Percentiles rank a stretch among this genome's conserved stretches.
Evolutionary conservation across 306 rosid species (phyloP).

Genomic region (Vicia sativa): DNA sequence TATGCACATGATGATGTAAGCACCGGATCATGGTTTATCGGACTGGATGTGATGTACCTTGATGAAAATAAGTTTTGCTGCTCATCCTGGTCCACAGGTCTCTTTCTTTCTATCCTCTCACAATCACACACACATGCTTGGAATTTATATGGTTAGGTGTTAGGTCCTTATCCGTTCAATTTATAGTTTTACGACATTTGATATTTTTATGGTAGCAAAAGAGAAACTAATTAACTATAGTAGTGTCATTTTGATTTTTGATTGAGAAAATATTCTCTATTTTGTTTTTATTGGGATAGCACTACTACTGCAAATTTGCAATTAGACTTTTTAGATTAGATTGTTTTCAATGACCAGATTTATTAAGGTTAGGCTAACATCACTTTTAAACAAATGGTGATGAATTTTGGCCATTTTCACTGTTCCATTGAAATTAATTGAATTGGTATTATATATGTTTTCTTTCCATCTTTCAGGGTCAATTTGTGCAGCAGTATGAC

Average conservation of each 20-base stretch:
- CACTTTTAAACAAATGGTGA: conserved; percentile 4
- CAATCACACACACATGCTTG: conserved; percentile 9
- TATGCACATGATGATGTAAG: conserved; percentile 73
- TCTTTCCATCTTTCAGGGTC: conserved; percentile 51
- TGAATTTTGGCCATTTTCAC: conserved; percentile 19
- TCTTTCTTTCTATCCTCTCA: conserved; percentile 35
- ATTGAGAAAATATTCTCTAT: neutral
- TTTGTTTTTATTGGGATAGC: neutral
- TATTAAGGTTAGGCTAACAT: neutral
- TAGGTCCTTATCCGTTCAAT: conserved; percentile 21
- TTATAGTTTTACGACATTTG: neutral
- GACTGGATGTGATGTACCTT: conserved; percentile 61
- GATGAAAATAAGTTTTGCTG: conserved; percentile 68
- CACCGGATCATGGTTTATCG: conserved; percentile 80
- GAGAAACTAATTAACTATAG: neutral
- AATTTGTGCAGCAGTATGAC: conserved; percentile 66
- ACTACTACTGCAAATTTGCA: neutral
- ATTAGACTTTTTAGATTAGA: conserved; percentile 1
- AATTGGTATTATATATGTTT: conserved; percentile 13
- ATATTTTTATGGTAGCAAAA: neutral
- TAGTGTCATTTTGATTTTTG: neutral
- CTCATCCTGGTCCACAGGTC: conserved; percentile 64
- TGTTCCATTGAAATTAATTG: conserved; percentile 31
- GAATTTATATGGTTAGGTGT: conserved; percentile 11
- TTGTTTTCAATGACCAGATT: neutral